Percentiles rank a stretch among this genome's conserved stretches.
phyloP scores from a whole-genome alignment of 2,329 filamentous ascomycete genomes.

The Anisogramma anomala region DNA sequence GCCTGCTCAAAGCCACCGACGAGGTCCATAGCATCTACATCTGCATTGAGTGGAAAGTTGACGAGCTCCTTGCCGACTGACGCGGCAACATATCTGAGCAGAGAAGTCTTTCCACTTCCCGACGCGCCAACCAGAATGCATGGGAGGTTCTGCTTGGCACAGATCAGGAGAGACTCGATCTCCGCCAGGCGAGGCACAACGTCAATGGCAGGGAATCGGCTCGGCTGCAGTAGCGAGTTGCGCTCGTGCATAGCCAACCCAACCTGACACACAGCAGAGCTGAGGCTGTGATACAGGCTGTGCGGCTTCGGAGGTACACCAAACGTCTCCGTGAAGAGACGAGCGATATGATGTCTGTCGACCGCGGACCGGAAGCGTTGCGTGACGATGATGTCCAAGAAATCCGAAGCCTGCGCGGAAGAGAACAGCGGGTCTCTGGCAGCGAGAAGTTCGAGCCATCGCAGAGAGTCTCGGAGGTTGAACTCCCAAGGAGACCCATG shows the following conservation, averaged over 20 bases:
- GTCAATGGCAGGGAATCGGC: constrained; percentile 39
- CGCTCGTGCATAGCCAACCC: constrained; percentile 63
- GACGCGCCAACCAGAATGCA: constrained; percentile 79
- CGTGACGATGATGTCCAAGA: constrained; percentile 70
- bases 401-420: constrained; percentile 54
- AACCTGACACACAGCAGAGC: constrained; percentile 57
- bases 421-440: constrained; percentile 49
- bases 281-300: constrained; percentile 63
- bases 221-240: constrained; percentile 41
- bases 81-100: constrained; percentile 72
- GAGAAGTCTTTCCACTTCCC: constrained; percentile 73
- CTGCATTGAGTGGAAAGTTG: constrained; percentile 82
- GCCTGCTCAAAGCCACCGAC: constrained; percentile 95
- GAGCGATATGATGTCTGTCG: constrained; percentile 55
- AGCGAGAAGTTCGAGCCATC: constrained; percentile 69
- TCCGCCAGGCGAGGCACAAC: constrained; percentile 50
- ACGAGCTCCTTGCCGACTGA: constrained; percentile 64
- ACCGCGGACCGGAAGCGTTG: constrained; percentile 68
- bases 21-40: constrained; percentile 93
- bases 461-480: constrained; percentile 78
- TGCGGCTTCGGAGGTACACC: constrained; percentile 38
- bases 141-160: constrained; percentile 75
- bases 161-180: constrained; percentile 78
- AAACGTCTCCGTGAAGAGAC: constrained; percentile 57
- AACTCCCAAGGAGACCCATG: constrained; percentile 86